Evolutionary conservation across 225 moss, liverwort and hornwort species (phyloP), one percentile per base, ranked within the genome.

Genomic region (Antitrichia curtipendula): DNA sequence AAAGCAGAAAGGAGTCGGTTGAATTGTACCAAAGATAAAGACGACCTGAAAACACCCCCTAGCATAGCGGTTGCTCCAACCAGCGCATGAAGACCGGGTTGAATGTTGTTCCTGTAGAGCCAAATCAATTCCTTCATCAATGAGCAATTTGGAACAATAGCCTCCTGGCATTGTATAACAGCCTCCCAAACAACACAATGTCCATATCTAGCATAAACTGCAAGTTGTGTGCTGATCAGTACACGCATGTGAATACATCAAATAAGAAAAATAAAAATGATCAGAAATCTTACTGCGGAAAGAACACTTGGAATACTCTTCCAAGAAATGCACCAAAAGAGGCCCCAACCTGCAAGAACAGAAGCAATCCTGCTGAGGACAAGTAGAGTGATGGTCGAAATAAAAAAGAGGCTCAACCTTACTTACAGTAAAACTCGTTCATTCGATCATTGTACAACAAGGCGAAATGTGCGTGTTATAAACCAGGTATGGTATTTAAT

Each of bases 61-160:
- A 97, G 88, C 97, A 97, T 97, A 68, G 96, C 95, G 82, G 96
- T 92, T 80, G 97, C 93, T 79, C 97, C 97, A 63, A 97, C 95
- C 58, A 97, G 89, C 49, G 97, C 97, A 92, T 97, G 97, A 75
- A 96, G 92, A 84, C 96, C 96, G 19, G 92, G 95, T 86, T 95
- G 96, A n/a, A 96, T 95, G 81, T 94, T 91, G 81, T 88, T 91
- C 69, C 93, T 96, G 88, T 21, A 76, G 31, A n/a, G 50, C 31
- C 82, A 78, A 83, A 53, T 79, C 80, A 75, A 32, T 32, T 84
- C 65, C 49, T 53, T 84, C 56, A 52, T 53, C 56, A 84, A 72
- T 75, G 62, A 78, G 71, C 17, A 49, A 34, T 28, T 54, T 64
- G 13, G 49, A 73, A 68, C 29, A 54, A 31, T 50, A 71, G 77